These are phyloP conservation scores for Bathelium albidoporum DNA, from an alignment of 495 filamentous ascomycete genomes.

Conservation along the genomic window DNA sequence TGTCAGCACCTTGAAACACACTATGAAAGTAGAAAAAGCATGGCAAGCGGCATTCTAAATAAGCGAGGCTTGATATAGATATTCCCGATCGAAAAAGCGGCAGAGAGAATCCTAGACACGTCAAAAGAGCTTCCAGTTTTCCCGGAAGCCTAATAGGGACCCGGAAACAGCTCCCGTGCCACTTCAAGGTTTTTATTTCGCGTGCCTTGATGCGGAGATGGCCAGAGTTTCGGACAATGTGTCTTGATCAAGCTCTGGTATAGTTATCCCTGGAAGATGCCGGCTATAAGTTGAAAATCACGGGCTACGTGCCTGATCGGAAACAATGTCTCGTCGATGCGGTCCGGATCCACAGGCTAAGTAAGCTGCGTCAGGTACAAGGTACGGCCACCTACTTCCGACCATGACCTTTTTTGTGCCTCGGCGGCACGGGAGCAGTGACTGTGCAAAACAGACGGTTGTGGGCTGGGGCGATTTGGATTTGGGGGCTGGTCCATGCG, in stretches of 20 bases:
- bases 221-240: not conserved
- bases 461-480: not conserved
- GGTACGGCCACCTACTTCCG: not conserved
- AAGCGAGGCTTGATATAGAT: not conserved
- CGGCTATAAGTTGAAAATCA: not conserved
- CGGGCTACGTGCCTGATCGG: not conserved
- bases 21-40: not conserved
- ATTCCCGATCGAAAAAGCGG: not conserved
- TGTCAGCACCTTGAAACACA: slow-evolving; percentile 1
- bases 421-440: not conserved
- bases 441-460: not conserved
- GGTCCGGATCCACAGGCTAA: not conserved
- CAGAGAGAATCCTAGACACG: not conserved
- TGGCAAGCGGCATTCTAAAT: not conserved
- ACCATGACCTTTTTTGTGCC: not conserved
- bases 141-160: not conserved
- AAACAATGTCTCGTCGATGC: not conserved
- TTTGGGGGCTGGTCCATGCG: not conserved
- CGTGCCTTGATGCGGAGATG: not conserved
- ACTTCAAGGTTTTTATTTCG: not conserved
- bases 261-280: not conserved
- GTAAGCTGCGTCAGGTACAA: not conserved
- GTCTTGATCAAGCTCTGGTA: not conserved
- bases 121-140: not conserved
- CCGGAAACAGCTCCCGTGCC: not conserved